Evolutionary conservation across 2,329 filamentous ascomycete species (phyloP).

Genomic region (Akanthomyces dipterigenus): DNA sequence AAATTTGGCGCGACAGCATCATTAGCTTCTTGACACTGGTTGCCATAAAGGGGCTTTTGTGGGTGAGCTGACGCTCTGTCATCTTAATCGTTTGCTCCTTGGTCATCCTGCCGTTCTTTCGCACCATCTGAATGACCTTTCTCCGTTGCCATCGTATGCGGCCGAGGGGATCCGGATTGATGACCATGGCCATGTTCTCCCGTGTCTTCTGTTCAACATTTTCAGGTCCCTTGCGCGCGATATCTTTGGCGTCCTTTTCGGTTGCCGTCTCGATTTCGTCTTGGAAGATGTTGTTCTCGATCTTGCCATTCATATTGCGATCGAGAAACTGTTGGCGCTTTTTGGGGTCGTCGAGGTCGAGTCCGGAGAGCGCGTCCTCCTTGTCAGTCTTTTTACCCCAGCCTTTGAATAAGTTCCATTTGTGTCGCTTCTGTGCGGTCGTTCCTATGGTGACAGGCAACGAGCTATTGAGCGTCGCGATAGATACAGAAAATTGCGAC

Average conservation of each 20-base stretch:
- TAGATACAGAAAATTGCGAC: slow-evolving; percentile 1
- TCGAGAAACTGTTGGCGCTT: slow-evolving; percentile 36
- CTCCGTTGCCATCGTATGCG: slow-evolving; percentile 74
- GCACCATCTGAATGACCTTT: slow-evolving; percentile 73
- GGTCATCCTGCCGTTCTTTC: slow-evolving; percentile 45
- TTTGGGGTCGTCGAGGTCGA: slow-evolving; percentile 36
- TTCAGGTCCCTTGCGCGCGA: background rate
- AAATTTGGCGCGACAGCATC: slow-evolving; percentile 78
- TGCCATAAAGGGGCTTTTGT: slow-evolving; percentile 66
- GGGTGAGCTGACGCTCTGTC: slow-evolving; percentile 46
- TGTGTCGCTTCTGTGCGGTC: slow-evolving; percentile 31
- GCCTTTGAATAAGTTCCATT: slow-evolving; percentile 34
- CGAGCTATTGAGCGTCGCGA: background rate
- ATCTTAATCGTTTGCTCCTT: slow-evolving; percentile 61
- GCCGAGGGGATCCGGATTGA: slow-evolving; percentile 69
- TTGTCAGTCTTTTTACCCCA: slow-evolving; percentile 26
- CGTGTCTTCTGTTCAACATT: slow-evolving; percentile 23
- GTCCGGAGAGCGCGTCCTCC: slow-evolving; percentile 21
- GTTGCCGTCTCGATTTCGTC: slow-evolving; percentile 40
- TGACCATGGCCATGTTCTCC: slow-evolving; percentile 52
- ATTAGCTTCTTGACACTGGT: slow-evolving; percentile 90
- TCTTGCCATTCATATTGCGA: slow-evolving; percentile 33
- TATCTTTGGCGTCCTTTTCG: slow-evolving; percentile 32
- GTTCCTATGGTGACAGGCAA: background rate
- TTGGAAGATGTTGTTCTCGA: slow-evolving; percentile 56